phyloP scores from a whole-genome alignment of 805 yeast species.

The Wickerhamomyces ciferrii region DNA sequence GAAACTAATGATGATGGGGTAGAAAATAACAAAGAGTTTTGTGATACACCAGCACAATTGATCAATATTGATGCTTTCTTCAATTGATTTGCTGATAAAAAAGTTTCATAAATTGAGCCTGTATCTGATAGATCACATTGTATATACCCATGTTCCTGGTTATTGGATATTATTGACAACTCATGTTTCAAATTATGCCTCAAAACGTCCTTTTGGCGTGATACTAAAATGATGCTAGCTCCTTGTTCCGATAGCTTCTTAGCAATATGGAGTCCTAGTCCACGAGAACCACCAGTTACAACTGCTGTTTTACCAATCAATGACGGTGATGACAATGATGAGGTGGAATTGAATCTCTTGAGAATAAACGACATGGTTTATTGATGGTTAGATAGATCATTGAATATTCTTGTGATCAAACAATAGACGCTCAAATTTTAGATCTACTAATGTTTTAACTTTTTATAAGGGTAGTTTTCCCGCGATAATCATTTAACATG shows the following conservation, averaged over 20 bases:
- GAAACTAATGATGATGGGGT: constrained; percentile 37
- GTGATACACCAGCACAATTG: constrained; percentile 57
- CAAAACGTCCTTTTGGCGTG: constrained; percentile 39
- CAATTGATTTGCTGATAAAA: constrained; percentile 5
- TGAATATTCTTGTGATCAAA: no score
- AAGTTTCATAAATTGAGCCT: constrained; percentile 4
- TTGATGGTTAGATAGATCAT: no score
- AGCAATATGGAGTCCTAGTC: constrained; percentile 60
- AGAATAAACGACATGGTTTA: constrained; percentile 1
- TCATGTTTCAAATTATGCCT: constrained; percentile 14
- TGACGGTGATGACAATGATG: neutral
- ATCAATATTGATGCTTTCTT: constrained; percentile 23
- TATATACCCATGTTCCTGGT: constrained; percentile 14
- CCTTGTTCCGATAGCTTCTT: constrained; percentile 44
- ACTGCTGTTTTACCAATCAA: constrained; percentile 34
- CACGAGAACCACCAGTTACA: constrained; percentile 67
- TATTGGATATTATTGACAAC: constrained; percentile 3
- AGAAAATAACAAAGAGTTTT: constrained; percentile 41
- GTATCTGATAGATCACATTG: constrained; percentile 12
- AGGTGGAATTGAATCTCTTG: constrained; percentile 2
- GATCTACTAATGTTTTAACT: no score
- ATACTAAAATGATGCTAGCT: constrained; percentile 42
- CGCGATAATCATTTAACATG: no score
- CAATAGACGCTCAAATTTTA: no score
- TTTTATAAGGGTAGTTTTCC: no score